These are phyloP conservation scores for Talaromyces albobiverticillius DNA, from an alignment of 2,329 filamentous ascomycete genomes.

Conservation along the genomic window DNA sequence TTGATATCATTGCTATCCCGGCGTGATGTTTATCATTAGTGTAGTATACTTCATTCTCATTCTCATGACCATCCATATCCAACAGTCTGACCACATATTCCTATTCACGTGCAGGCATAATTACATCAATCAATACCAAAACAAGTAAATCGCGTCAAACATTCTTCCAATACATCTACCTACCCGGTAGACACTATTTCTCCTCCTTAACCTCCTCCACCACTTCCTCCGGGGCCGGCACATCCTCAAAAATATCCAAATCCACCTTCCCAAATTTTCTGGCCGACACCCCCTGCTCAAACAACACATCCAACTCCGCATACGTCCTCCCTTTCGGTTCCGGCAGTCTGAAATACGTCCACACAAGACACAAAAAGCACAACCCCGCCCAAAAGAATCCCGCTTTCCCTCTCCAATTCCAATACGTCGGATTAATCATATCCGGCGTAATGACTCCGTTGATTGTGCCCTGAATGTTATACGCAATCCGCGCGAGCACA, in stretches of 20 bases:
- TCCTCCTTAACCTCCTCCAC: neutral
- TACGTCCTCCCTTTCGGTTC: slow-evolving; percentile 35
- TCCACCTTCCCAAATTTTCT: slow-evolving; percentile 65
- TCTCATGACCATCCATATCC: no score
- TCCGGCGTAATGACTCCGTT: slow-evolving; percentile 40
- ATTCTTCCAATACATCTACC: no score
- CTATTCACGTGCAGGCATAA: no score
- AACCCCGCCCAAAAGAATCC: slow-evolving; percentile 26
- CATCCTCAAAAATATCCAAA: slow-evolving; percentile 54
- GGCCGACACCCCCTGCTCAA: slow-evolving; percentile 68
- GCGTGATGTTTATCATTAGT: no score
- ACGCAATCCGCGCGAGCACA: slow-evolving; percentile 36
- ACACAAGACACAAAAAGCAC: neutral
- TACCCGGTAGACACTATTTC: no score
- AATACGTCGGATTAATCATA: slow-evolving; percentile 33
- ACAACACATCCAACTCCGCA: slow-evolving; percentile 41
- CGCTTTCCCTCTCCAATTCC: slow-evolving; percentile 24
- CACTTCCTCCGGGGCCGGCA: no score
- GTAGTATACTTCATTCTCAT: no score
- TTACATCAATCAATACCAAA: no score
- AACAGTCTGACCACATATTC: no score
- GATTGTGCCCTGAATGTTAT: slow-evolving; percentile 37
- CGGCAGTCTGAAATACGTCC: neutral
- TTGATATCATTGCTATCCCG: no score
- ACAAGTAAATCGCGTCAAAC: no score